Evolutionary conservation across 2,329 filamentous ascomycete species (phyloP).

Genomic region (Rhynchosporium graminicola): DNA sequence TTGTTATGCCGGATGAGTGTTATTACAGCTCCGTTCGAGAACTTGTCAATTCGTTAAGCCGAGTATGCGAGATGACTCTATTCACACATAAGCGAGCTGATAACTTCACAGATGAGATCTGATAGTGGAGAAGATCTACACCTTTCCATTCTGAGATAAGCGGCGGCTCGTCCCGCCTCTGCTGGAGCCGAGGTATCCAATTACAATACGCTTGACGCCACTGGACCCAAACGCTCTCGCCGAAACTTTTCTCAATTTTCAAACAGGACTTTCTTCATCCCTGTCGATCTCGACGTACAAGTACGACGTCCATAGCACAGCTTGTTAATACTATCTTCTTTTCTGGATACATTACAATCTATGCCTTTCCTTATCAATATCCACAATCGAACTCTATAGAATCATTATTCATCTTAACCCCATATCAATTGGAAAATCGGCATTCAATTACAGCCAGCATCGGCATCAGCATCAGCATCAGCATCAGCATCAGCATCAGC

Average conservation of each 20-base stretch:
- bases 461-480: neutral
- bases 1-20: neutral
- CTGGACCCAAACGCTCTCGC: constrained; percentile 1
- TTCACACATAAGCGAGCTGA: neutral
- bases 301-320: neutral
- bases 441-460: neutral
- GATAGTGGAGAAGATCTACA: neutral
- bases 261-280: constrained; percentile 7
- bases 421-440: neutral
- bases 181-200: constrained; percentile 4
- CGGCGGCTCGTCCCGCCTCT: constrained; percentile 14
- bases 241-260: neutral
- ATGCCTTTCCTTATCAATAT: constrained; percentile 1
- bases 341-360: constrained; percentile 2
- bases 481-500: neutral
- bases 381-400: neutral
- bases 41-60: neutral
- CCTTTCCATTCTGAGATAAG: neutral
- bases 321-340: neutral
- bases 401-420: neutral
- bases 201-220: constrained; percentile 7
- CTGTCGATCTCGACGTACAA: neutral
- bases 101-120: neutral
- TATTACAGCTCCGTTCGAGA: neutral
- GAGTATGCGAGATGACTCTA: neutral